A percentile compares a stretch with the other conserved stretches of the same genome.
phyloP scores from a whole-genome alignment of 2,329 filamentous ascomycete species.

The Hypoxylon sp. region DNA sequence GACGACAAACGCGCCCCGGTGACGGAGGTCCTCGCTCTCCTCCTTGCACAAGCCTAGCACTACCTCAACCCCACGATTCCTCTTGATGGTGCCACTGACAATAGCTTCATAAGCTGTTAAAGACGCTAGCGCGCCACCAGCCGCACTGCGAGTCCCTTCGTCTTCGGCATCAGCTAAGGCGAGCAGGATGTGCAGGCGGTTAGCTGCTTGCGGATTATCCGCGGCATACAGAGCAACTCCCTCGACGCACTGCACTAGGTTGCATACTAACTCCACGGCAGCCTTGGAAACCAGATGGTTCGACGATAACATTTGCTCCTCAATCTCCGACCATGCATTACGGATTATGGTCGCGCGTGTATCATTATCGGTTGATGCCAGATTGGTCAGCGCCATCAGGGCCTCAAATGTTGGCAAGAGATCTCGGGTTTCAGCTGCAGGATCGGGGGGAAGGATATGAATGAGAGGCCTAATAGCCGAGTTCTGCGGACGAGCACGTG shows the following conservation, averaged over 20 bases:
- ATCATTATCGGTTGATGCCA: slow-evolving; percentile 82
- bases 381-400: slow-evolving; percentile 91
- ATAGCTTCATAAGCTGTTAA: slow-evolving; percentile 83
- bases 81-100: slow-evolving; percentile 76
- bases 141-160: slow-evolving; percentile 80
- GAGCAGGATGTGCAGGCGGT: slow-evolving; percentile 84
- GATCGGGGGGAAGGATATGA: slow-evolving; percentile 77
- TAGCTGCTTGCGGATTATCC: slow-evolving; percentile 73
- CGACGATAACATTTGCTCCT: slow-evolving; percentile 83
- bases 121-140: slow-evolving; percentile 88
- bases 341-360: slow-evolving; percentile 78
- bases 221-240: slow-evolving; percentile 79
- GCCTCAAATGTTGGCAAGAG: slow-evolving; percentile 91
- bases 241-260: slow-evolving; percentile 79
- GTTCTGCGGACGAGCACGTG: slow-evolving; percentile 77
- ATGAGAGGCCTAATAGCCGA: slow-evolving; percentile 87
- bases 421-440: slow-evolving; percentile 74
- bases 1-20: slow-evolving; percentile 81
- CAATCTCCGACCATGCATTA: slow-evolving; percentile 79
- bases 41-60: slow-evolving; percentile 85
- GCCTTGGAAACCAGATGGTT: slow-evolving; percentile 85
- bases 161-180: slow-evolving; percentile 92
- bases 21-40: slow-evolving; percentile 74
- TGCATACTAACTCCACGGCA: slow-evolving; percentile 90
- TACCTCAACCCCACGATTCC: slow-evolving; percentile 79